Conservation (phyloP, 169 alveolate species). For the Plasmodium falciparum region DNA sequence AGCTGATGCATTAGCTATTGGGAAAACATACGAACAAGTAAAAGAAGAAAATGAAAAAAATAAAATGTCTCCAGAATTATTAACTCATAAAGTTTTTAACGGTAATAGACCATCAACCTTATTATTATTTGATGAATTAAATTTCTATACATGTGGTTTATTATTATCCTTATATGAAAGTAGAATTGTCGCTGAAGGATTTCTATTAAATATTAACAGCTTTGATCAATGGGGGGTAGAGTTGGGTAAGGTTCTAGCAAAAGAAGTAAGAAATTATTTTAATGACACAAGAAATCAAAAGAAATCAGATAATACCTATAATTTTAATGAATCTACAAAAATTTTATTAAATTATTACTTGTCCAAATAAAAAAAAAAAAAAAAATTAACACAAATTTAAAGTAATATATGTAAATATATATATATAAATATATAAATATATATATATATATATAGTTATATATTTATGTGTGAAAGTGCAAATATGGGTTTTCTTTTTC, state of each 20-base stretch:
- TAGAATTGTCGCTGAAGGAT: conserved; percentile 98
- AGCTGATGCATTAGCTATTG: conserved; percentile 99
- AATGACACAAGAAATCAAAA: conserved; percentile 36
- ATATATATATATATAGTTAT: too few relatives aligned
- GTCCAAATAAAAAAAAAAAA: too few relatives aligned
- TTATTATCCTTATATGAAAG: conserved; percentile 98
- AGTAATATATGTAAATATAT: too few relatives aligned
- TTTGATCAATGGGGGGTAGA: conserved; percentile 99
- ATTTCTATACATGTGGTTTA: conserved; percentile 94
- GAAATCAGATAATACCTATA: neutral
- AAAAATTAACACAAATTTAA: too few relatives aligned
- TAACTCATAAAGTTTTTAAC: conserved; percentile 94
- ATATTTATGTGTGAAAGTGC: too few relatives aligned
- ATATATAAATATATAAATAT: too few relatives aligned
- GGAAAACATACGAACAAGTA: conserved; percentile 91
- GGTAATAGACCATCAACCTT: conserved; percentile 97
- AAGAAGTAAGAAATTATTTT: conserved; percentile 81
- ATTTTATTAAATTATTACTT: conserved; percentile 35
- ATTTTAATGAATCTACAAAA: conserved; percentile 69
- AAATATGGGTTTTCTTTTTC: too few relatives aligned
- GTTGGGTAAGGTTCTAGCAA: conserved; percentile 90
- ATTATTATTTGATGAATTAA: conserved; percentile 89
- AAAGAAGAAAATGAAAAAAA: conserved; percentile 78
- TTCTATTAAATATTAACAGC: conserved; percentile 96
- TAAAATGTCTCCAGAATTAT: conserved; percentile 87